Conservation (phyloP, 2,329 filamentous ascomycete genomes). For the Pyrenophora tritici-repentis region DNA sequence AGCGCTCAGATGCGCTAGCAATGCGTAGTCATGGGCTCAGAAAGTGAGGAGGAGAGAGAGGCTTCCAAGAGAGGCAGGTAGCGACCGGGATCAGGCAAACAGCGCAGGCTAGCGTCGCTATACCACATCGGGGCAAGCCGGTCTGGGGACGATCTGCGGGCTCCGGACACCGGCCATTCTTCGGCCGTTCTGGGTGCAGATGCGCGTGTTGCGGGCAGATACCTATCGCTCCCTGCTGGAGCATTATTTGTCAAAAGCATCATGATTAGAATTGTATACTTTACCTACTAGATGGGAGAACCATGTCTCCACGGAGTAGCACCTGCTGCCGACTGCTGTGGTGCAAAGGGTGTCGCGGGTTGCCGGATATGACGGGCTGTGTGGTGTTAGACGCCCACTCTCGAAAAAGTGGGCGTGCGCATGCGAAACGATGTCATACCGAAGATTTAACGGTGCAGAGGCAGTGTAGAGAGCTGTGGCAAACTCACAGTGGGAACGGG, state of each 20-base stretch:
- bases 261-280: conserved; percentile 11
- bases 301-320: conserved; percentile 1
- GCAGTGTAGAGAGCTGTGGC: too few relatives aligned
- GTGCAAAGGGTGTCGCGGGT: conserved; percentile 1
- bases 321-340: background rate
- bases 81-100: conserved; percentile 14
- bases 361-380: conserved; percentile 8
- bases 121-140: conserved; percentile 23
- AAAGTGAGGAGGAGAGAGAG: background rate
- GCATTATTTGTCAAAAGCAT: conserved; percentile 23
- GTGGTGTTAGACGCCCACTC: background rate
- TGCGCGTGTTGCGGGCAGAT: conserved; percentile 4
- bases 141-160: conserved; percentile 22
- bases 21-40: too few relatives aligned
- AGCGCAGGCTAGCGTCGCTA: conserved; percentile 13
- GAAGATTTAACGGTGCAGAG: conserved; percentile 1
- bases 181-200: conserved; percentile 30
- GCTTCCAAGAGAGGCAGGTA: conserved; percentile 16
- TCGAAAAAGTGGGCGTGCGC: conserved; percentile 9
- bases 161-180: conserved; percentile 37
- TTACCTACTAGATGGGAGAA: background rate
- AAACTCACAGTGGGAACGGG: too few relatives aligned
- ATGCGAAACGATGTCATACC: conserved; percentile 19
- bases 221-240: conserved; percentile 8
- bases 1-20: conserved; percentile 17